A percentile compares a stretch with the other conserved stretches of the same genome.
Evolutionary conservation across 345 rosid genomes (phyloP).

Genomic region (Boechera stricta): DNA sequence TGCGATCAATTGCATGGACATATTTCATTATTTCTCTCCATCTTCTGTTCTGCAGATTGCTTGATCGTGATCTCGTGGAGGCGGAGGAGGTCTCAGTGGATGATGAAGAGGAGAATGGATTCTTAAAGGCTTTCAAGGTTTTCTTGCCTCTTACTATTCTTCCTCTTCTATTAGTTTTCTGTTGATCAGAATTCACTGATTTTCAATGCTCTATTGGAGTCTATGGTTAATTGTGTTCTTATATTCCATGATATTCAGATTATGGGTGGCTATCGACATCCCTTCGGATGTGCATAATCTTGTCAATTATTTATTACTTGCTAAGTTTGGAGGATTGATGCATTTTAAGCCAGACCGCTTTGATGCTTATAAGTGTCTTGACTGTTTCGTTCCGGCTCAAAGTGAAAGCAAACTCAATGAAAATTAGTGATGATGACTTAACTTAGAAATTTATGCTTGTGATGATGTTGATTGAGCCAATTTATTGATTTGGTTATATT

Average conservation of each 20-base stretch:
- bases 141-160: slow-evolving; percentile 17
- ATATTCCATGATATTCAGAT: neutral
- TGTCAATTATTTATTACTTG: neutral
- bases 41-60: slow-evolving; percentile 60
- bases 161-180: slow-evolving; percentile 14
- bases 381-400: neutral
- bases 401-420: neutral
- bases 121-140: slow-evolving; percentile 99
- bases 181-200: slow-evolving; percentile 5
- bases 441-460: slow-evolving; percentile 14
- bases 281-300: no score
- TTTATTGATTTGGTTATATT: neutral
- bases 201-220: slow-evolving; percentile 13
- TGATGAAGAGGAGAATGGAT: slow-evolving; percentile 95
- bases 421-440: slow-evolving; percentile 11
- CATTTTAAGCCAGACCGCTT: neutral
- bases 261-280: neutral
- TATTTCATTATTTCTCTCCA: slow-evolving; percentile 14
- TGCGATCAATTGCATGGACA: slow-evolving; percentile 6
- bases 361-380: slow-evolving; percentile 21
- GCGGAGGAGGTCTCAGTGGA: slow-evolving; percentile 84
- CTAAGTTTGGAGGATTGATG: slow-evolving; percentile 21
- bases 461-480: slow-evolving; percentile 26
- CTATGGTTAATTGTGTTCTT: slow-evolving; percentile 17
- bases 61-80: slow-evolving; percentile 87